Conservation (phyloP, 495 filamentous ascomycete species). For the Penicillium herquei region DNA sequence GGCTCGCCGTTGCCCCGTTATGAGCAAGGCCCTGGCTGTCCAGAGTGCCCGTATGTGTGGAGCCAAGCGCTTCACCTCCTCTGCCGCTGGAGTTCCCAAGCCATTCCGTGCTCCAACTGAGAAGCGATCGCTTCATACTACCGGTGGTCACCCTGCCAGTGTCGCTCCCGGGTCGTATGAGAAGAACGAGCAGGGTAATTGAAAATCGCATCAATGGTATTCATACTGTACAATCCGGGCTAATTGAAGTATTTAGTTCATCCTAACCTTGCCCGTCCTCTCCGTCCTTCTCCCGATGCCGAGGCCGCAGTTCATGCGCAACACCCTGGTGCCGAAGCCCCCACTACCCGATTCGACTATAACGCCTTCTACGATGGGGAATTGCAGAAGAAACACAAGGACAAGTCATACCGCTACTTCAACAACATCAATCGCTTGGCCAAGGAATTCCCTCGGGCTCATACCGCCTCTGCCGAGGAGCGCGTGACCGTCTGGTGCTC, state of each 20-base stretch:
- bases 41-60: conserved; percentile 65
- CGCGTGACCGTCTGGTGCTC: conserved; percentile 99
- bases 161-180: conserved; percentile 63
- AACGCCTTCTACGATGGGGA: conserved; percentile 84
- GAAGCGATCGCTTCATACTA: conserved; percentile 80
- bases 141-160: conserved; percentile 67
- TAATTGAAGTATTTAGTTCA: conserved; percentile 20
- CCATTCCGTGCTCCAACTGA: conserved; percentile 30
- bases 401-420: conserved; percentile 99
- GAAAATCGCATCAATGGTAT: neutral
- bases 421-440: conserved; percentile 99
- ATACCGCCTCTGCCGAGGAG: conserved; percentile 80
- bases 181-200: conserved; percentile 58
- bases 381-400: conserved; percentile 97
- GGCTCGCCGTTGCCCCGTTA: conserved; percentile 93
- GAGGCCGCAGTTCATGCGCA: conserved; percentile 28
- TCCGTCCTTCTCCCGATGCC: conserved; percentile 19
- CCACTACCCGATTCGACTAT: conserved; percentile 74
- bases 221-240: neutral
- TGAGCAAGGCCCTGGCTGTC: conserved; percentile 94
- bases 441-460: conserved; percentile 92
- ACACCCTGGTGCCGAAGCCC: conserved; percentile 40
- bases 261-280: conserved; percentile 21
- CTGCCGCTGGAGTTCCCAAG: conserved; percentile 38
- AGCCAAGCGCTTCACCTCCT: conserved; percentile 46